These are phyloP conservation scores for Magnolia sinica DNA, from an alignment of 164 flowering plant species.

Conservation along the genomic window DNA sequence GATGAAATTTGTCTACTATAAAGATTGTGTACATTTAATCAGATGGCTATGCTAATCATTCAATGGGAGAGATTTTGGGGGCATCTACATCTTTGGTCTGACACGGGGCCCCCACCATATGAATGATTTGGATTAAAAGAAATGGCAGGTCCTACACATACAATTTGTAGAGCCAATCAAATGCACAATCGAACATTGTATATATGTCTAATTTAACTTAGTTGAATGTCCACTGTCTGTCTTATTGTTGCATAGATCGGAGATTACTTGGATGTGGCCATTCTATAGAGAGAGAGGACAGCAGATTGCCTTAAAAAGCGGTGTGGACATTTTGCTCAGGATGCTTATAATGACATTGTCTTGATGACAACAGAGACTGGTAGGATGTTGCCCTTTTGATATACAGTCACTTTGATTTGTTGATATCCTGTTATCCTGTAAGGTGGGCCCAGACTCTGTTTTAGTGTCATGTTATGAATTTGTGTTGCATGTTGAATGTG, in stretches of 20 bases:
- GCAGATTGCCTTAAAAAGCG: neutral
- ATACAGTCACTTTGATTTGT: too few relatives aligned
- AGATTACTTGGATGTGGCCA: slow-evolving; percentile 96
- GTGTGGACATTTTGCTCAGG: neutral
- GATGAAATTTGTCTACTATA: too few relatives aligned
- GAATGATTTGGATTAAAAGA: too few relatives aligned
- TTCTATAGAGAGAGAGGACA: slow-evolving; percentile 31
- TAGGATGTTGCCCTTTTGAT: too few relatives aligned
- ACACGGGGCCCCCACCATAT: neutral
- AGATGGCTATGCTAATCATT: neutral
- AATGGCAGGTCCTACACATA: neutral
- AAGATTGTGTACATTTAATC: neutral
- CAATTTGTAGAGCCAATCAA: neutral
- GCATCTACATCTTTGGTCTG: neutral
- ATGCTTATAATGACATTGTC: too few relatives aligned
- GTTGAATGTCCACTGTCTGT: neutral
- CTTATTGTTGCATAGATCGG: slow-evolving; percentile 48
- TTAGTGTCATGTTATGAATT: too few relatives aligned
- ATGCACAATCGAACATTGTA: neutral
- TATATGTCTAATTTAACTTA: neutral
- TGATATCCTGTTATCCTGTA: too few relatives aligned
- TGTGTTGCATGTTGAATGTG: too few relatives aligned
- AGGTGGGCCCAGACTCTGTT: too few relatives aligned
- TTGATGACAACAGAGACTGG: too few relatives aligned
- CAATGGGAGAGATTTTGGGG: neutral